These are phyloP conservation scores for Hyphopichia burtonii DNA, from an alignment of 1,139 yeast species.

Conservation along the genomic window DNA sequence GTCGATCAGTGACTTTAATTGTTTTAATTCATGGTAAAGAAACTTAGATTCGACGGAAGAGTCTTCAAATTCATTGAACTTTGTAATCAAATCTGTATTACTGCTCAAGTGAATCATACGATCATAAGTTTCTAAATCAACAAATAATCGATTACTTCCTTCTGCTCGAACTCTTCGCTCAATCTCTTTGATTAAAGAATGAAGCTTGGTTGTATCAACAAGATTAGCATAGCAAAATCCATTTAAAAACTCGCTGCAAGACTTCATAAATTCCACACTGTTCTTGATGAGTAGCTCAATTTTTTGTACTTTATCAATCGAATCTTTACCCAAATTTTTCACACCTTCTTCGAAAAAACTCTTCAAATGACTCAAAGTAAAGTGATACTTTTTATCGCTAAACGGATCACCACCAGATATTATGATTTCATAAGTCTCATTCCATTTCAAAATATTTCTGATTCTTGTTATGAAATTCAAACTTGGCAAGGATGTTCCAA, in stretches of 20 bases:
- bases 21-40: constrained; percentile 24
- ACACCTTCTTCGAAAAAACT: constrained; percentile 43
- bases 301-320: constrained; percentile 19
- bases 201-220: constrained; percentile 22
- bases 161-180: constrained; percentile 14
- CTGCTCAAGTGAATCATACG: constrained; percentile 27
- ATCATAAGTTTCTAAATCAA: constrained; percentile 25
- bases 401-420: constrained; percentile 44
- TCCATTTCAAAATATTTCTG: constrained; percentile 52
- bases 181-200: constrained; percentile 23
- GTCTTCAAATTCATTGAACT: constrained; percentile 15
- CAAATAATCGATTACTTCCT: constrained; percentile 19
- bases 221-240: constrained; percentile 20
- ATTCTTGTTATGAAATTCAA: constrained; percentile 48
- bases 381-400: constrained; percentile 34
- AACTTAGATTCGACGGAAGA: constrained; percentile 5
- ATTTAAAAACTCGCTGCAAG: constrained; percentile 25
- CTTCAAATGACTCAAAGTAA: constrained; percentile 35
- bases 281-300: constrained; percentile 25
- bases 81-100: constrained; percentile 20
- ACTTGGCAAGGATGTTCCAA: constrained; percentile 58
- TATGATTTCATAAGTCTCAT: constrained; percentile 31
- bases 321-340: constrained; percentile 28
- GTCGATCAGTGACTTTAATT: constrained; percentile 19
- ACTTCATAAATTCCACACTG: constrained; percentile 29